These are phyloP conservation scores for Monoraphidium neglectum DNA, from an alignment of 139 green algal species.

Conservation along the genomic window DNA sequence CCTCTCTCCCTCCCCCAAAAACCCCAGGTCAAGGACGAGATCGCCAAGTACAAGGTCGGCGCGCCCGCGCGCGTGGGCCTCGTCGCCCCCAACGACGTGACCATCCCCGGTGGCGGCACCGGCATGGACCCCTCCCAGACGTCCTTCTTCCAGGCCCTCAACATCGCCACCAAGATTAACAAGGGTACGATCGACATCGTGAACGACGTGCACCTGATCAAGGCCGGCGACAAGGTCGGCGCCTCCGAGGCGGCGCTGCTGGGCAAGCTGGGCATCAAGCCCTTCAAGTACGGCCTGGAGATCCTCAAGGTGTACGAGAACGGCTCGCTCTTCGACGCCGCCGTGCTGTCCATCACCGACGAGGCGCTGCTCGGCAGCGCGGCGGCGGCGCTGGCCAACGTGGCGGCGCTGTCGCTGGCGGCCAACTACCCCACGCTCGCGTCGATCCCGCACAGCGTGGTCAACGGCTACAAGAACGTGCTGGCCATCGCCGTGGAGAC, in stretches of 20 bases:
- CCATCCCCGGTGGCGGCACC: slow-evolving; percentile 88
- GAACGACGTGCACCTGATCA: slow-evolving; percentile 88
- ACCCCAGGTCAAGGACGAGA: slow-evolving; percentile 73
- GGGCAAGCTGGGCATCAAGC: slow-evolving; percentile 98
- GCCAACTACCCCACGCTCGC: slow-evolving; percentile 88
- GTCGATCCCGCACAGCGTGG: slow-evolving; percentile 90
- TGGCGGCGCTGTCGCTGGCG: slow-evolving; percentile 88
- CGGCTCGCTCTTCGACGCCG: slow-evolving; percentile 83
- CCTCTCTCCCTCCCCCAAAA: too few species aligned
- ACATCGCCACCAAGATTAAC: slow-evolving; percentile 99
- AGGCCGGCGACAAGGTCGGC: slow-evolving; percentile 82
- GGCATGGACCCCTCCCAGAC: slow-evolving; percentile 99
- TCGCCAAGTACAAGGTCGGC: slow-evolving; percentile 88
- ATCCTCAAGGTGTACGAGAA: slow-evolving; percentile 83
- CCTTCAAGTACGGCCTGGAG: slow-evolving; percentile 96
- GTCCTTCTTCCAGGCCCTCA: slow-evolving; percentile 94
- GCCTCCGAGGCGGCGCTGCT: slow-evolving; percentile 98
- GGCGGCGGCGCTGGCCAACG: slow-evolving; percentile 71
- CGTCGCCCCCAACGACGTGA: slow-evolving; percentile 89
- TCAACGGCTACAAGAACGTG: slow-evolving; percentile 99
- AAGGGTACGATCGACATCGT: slow-evolving; percentile 98
- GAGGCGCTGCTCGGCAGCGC: slow-evolving; percentile 81
- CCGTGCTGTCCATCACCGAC: slow-evolving; percentile 96
- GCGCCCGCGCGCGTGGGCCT: slow-evolving; percentile 92
- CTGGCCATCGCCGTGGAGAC: slow-evolving; percentile 90